A percentile compares a stretch with the other conserved stretches of the same genome.
Conservation (phyloP, 805 yeast species). For the Spathaspora arborariae region DNA sequence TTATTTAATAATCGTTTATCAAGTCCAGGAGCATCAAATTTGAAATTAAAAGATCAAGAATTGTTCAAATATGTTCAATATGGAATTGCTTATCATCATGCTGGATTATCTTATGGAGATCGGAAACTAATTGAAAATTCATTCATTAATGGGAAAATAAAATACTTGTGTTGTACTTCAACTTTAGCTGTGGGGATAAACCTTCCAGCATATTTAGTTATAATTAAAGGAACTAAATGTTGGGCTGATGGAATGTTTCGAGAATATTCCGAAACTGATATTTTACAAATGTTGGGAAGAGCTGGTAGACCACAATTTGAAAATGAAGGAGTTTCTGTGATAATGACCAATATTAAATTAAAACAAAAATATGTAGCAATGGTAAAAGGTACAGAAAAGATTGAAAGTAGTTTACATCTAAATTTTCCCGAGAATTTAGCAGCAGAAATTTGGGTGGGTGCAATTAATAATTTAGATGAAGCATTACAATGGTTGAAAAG, state of each 20-base stretch:
- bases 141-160: constrained; percentile 40
- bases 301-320: constrained; percentile 64
- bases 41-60: constrained; percentile 21
- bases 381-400: constrained; percentile 36
- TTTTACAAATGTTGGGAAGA: constrained; percentile 62
- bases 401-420: constrained; percentile 40
- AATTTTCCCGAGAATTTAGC: constrained; percentile 14
- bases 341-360: constrained; percentile 39
- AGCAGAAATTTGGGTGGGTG: constrained; percentile 23
- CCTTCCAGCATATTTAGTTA: constrained; percentile 56
- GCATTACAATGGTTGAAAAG: constrained; percentile 45
- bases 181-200: constrained; percentile 62
- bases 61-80: constrained; percentile 15
- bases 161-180: constrained; percentile 52
- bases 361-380: constrained; percentile 38
- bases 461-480: constrained; percentile 26
- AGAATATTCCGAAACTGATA: constrained; percentile 54
- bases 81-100: constrained; percentile 57
- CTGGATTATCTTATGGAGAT: constrained; percentile 50
- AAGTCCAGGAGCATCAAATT: constrained; percentile 4
- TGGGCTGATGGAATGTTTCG: constrained; percentile 48
- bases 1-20: constrained; percentile 13
- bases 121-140: constrained; percentile 42
- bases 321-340: constrained; percentile 45
- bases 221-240: constrained; percentile 60